Base-by-base conservation (phyloP, 108 stramenopile species). In the Fragilariopsis cylindrus region DNA sequence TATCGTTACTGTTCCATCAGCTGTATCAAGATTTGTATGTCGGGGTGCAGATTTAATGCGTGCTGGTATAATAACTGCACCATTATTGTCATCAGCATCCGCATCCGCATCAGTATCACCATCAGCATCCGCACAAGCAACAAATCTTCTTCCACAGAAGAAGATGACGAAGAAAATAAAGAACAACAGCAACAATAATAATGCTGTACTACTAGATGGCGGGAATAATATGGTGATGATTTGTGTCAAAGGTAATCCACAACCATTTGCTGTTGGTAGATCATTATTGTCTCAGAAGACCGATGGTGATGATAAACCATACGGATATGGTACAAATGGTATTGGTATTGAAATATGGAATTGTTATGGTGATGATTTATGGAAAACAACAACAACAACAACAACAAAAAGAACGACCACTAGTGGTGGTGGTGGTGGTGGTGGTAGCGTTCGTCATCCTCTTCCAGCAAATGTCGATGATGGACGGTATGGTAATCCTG, bases 281-380 rank as follows among this genome's bases (percentile, higher is more conserved):
- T 70, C 91, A 11, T 69, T 58, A 8, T n/a, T 58, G 8, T 12
- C 48, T 1, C 1, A 21, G 54, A 71, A 55, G 7, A 46, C 46
- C 1, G 62, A 66, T 5, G 72, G 30, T 3, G 55, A 56, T 8
- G 47, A 42, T 0, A 44, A 73, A 21, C 60, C 39, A 11, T 60
- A 87, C n/a, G 90, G 90, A 45, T 66, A 71, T 5, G 86, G 78
- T 1, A 85, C 74, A 30, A 89, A 88, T 63, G 94, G 94, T 7
- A 69, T 89, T 41, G 94, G 89, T 2, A 91, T 91, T 1, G 44
- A 69, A 18, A 82, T 95, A 54, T 72, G 87, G 60, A 82, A 76
- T 67, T 84, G 87, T 64, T 95, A 90, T 69, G 94, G 94, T 6
- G 94, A 95, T 78, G 94, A 95, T 81, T 57, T 95, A 18, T 95